Base-by-base conservation (phyloP, 352 stramenopile species). In the Globisporangium spiculum region DNA sequence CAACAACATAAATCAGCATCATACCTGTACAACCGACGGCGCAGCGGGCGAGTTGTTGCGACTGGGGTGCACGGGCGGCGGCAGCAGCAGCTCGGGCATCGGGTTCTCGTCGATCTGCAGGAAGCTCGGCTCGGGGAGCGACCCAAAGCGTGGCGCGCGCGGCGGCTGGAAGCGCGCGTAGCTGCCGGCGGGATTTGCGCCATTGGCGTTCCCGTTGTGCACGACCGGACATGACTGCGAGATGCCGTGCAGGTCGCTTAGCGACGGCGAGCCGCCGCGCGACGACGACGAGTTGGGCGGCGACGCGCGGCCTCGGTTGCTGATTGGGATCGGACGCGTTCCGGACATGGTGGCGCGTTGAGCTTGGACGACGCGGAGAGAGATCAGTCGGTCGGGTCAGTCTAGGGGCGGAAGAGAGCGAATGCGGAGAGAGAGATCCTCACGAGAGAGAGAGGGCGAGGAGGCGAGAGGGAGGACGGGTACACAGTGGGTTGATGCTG, bases 181-280 rank as follows among this genome's bases (percentile, higher is more conserved):
- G 61, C 60, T 66, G 48, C 48, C 20, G 69, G 62, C 18, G 69
- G 62, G 22, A 65, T 68, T 9, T 53, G 50, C 63, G 72, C 64
- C n/a, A 56, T 12, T 24, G 71, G 38, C 44, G 65, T 75, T 74
- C 59, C 76, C 61, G 66, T 79, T 74, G 62, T 77, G 76, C 73
- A 81, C 80, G 69, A 80, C 81, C 16, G 84, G 84, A 65, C 87
- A 84, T 48, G 84, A 92, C 56, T 91, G 82, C 26, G 82, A 80
- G n/a, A 89, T 76, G 53, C 30, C 68, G 30, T 69, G 38, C 65
- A 73, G 73, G 16, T 59, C 67, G 54, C 52, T 27, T 60, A 77
- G 56, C 61, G 65, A 48, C 48, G 72, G 20, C 58, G 75, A 38
- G 63, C 74, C 60, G 52, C 74, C 56, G 50, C 44, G n/a, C 27